A percentile compares a stretch with the other conserved stretches of the same genome.
These are phyloP conservation scores for Ceratobasidium sp. DNA, from an alignment of 1,284 basidiomycete genomes.

Conservation along the genomic window DNA sequence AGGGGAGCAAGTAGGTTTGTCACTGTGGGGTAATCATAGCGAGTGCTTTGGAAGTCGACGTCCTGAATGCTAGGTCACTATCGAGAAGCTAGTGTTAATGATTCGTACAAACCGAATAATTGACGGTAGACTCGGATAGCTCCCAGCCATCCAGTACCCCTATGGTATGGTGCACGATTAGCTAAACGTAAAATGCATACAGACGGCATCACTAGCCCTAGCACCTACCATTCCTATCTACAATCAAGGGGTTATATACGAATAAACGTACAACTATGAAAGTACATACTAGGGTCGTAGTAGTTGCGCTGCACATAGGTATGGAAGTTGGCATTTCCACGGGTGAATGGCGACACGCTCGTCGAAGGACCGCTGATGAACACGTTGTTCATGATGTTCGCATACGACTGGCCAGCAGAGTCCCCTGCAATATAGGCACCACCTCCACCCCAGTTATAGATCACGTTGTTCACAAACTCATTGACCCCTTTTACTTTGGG, in stretches of 20 bases:
- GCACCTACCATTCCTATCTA: conserved; percentile 16
- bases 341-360: conserved; percentile 44
- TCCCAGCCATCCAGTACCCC: conserved; percentile 50
- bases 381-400: conserved; percentile 51
- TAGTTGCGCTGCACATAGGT: conserved; percentile 47
- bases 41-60: conserved; percentile 49
- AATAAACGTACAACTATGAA: not conserved
- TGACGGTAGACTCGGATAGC: conserved; percentile 46
- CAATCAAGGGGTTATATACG: not conserved
- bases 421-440: conserved; percentile 53
- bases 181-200: too few relatives aligned
- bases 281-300: conserved; percentile 47
- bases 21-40: conserved; percentile 50
- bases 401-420: conserved; percentile 49
- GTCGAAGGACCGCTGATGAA: conserved; percentile 50
- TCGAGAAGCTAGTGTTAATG: too few relatives aligned
- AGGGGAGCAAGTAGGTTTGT: conserved; percentile 47
- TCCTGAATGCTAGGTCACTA: conserved; percentile 30
- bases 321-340: conserved; percentile 53
- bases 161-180: conserved; percentile 39
- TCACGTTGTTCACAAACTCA: conserved; percentile 52
- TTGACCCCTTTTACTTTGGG: conserved; percentile 53
- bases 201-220: not conserved
- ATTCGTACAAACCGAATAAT: conserved; percentile 45
- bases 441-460: conserved; percentile 52